phyloP scores from a whole-genome alignment of 768 basidiomycete species.

The Serendipita sp. region DNA sequence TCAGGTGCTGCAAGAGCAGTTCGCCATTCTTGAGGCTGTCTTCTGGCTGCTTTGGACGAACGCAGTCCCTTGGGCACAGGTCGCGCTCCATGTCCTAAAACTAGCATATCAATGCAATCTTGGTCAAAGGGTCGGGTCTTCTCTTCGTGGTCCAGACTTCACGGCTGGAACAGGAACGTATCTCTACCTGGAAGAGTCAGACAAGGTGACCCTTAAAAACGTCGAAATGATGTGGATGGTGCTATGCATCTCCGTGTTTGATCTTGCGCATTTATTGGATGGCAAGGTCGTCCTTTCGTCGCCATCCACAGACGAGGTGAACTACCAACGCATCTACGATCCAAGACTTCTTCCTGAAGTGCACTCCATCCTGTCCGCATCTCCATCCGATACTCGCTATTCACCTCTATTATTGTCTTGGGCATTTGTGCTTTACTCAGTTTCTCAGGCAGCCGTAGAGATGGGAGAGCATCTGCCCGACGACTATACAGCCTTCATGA shows the following conservation, averaged over 20 bases:
- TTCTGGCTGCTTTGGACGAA: slow-evolving; percentile 83
- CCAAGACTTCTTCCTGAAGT: slow-evolving; percentile 9
- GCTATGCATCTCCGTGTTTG: slow-evolving; percentile 61
- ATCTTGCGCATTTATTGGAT: slow-evolving; percentile 52
- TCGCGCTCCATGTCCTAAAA: slow-evolving; percentile 49
- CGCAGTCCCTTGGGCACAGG: slow-evolving; percentile 43
- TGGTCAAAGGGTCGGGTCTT: not conserved
- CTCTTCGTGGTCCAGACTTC: slow-evolving; percentile 22
- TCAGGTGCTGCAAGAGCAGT: slow-evolving; percentile 36
- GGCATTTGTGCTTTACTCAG: slow-evolving; percentile 63
- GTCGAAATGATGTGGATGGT: slow-evolving; percentile 63
- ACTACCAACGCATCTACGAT: slow-evolving; percentile 52
- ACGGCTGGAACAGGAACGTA: slow-evolving; percentile 44
- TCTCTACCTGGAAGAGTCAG: slow-evolving; percentile 61
- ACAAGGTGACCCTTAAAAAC: slow-evolving; percentile 47
- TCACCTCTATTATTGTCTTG: slow-evolving; percentile 64
- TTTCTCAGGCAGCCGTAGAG: slow-evolving; percentile 32
- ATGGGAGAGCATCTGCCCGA: slow-evolving; percentile 24
- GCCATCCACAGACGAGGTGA: slow-evolving; percentile 32
- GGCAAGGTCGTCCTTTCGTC: slow-evolving; percentile 25
- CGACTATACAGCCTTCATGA: slow-evolving; percentile 13
- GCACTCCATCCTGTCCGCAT: slow-evolving; percentile 28
- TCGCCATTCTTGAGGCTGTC: slow-evolving; percentile 67
- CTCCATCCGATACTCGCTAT: slow-evolving; percentile 43
- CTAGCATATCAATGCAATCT: slow-evolving; percentile 48